A percentile compares a stretch with the other conserved stretches of the same genome.
phyloP scores from a whole-genome alignment of 345 rosid species.

The Sonneratia alba region DNA sequence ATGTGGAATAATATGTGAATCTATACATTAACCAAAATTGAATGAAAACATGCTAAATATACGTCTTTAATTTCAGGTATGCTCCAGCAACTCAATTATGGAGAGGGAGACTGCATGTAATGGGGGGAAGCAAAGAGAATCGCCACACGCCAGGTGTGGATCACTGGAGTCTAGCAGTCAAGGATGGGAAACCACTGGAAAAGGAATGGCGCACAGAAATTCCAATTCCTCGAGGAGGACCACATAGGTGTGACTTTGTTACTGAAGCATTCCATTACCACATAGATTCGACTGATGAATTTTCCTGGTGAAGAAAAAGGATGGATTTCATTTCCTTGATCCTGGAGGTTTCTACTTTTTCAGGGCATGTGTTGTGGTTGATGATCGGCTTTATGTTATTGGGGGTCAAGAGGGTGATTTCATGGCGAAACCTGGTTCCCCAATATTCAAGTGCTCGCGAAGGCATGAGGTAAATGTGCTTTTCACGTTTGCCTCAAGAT shows the following conservation, averaged over 20 bases:
- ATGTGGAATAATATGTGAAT: too few relatives aligned
- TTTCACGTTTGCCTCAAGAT: background rate
- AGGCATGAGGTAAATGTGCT: slow-evolving; percentile 47
- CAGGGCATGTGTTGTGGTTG: slow-evolving; percentile 55
- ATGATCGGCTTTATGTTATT: slow-evolving; percentile 45
- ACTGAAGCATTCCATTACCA: background rate
- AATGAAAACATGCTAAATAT: background rate
- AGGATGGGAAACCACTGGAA: slow-evolving; percentile 61
- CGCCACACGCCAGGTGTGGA: slow-evolving; percentile 66
- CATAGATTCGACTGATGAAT: background rate
- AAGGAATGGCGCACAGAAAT: slow-evolving; percentile 52
- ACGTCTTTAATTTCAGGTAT: slow-evolving; percentile 35
- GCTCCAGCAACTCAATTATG: slow-evolving; percentile 87
- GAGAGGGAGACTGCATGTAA: slow-evolving; percentile 90
- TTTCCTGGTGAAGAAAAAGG: background rate
- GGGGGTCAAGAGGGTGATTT: slow-evolving; percentile 96
- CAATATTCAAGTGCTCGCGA: slow-evolving; percentile 81
- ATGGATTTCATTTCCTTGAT: background rate
- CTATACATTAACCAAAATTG: too few relatives aligned
- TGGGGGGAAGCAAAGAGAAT: slow-evolving; percentile 85
- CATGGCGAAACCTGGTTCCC: slow-evolving; percentile 77
- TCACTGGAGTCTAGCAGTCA: slow-evolving; percentile 82
- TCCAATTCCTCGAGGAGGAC: slow-evolving; percentile 87
- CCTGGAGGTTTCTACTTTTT: background rate
- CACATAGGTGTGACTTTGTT: slow-evolving; percentile 47